Evolutionary conservation across 2,329 filamentous ascomycete genomes (phyloP).

Genomic region (Penicillium corylophilum): DNA sequence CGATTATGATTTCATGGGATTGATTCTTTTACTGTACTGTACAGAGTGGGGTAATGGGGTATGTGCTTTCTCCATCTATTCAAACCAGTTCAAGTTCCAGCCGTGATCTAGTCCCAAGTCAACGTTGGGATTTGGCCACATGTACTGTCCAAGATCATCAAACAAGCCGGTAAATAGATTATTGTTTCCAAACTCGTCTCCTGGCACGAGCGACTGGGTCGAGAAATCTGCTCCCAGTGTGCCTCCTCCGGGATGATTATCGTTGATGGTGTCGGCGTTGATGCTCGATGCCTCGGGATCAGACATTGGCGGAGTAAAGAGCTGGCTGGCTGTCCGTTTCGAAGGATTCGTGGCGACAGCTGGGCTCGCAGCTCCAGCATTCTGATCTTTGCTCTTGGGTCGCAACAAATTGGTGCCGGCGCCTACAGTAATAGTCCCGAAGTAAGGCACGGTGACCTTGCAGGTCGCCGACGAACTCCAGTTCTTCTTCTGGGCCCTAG

Average conservation of each 20-base stretch:
- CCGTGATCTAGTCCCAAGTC: conserved; percentile 41
- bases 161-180: conserved; percentile 23
- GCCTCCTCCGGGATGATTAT: background rate
- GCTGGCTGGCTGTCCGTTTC: conserved; percentile 12
- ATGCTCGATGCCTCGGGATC: conserved; percentile 13
- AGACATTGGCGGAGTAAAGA: conserved; percentile 28
- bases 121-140: conserved; percentile 27
- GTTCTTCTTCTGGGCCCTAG: conserved; percentile 17
- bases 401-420: conserved; percentile 33
- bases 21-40: background rate
- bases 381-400: conserved; percentile 6
- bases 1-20: background rate
- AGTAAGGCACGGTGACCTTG: conserved; percentile 48
- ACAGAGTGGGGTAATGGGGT: background rate
- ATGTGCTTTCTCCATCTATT: conserved; percentile 9
- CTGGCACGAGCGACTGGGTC: conserved; percentile 21
- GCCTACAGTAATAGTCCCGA: conserved; percentile 45
- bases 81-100: conserved; percentile 42
- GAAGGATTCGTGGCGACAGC: background rate
- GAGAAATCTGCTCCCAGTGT: conserved; percentile 8
- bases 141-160: conserved; percentile 25
- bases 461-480: conserved; percentile 23
- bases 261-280: background rate
- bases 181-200: conserved; percentile 18
- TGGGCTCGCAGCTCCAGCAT: conserved; percentile 12